Evolutionary conservation across 768 basidiomycete species (phyloP).

Genomic region (Termitomyces sp.): DNA sequence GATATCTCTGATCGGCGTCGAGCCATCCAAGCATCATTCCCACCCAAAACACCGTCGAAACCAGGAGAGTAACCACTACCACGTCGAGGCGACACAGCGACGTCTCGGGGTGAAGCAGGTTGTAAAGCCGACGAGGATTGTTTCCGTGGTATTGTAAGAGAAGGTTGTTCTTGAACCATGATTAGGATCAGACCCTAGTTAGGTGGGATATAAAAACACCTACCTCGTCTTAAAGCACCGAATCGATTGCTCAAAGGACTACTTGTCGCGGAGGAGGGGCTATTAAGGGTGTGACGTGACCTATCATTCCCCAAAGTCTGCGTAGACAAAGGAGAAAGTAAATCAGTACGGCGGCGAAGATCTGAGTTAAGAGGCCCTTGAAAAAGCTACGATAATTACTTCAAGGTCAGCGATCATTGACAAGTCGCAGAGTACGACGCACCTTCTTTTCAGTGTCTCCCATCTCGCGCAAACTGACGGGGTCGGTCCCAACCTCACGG

Average conservation of each 20-base stretch:
- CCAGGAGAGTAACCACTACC: slow-evolving; percentile 52
- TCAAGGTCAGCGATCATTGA: slow-evolving; percentile 18
- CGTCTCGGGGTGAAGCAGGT: slow-evolving; percentile 53
- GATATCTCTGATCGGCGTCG: slow-evolving; percentile 59
- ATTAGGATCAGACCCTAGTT: slow-evolving; percentile 14
- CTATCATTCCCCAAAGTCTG: slow-evolving; percentile 47
- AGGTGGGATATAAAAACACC: slow-evolving; percentile 7
- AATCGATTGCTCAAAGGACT: slow-evolving; percentile 68
- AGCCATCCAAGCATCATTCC: slow-evolving; percentile 65
- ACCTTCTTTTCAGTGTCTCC: slow-evolving; percentile 87
- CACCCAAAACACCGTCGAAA: slow-evolving; percentile 69
- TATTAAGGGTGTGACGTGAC: slow-evolving; percentile 48
- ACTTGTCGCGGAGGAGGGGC: slow-evolving; percentile 32
- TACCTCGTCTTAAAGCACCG: slow-evolving; percentile 61
- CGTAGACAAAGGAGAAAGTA: slow-evolving; percentile 53
- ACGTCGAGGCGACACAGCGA: slow-evolving; percentile 58
- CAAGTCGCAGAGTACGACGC: slow-evolving; percentile 17
- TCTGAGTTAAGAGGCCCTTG: slow-evolving; percentile 82
- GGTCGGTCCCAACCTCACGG: slow-evolving; percentile 67
- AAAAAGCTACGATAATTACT: slow-evolving; percentile 54
- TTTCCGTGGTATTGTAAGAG: slow-evolving; percentile 55
- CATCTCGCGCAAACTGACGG: slow-evolving; percentile 74
- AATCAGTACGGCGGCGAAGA: slow-evolving; percentile 75
- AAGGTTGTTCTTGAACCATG: slow-evolving; percentile 46
- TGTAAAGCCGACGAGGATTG: slow-evolving; percentile 63